Conservation (phyloP, 768 basidiomycete genomes). For the Fomitopsis serialis region DNA sequence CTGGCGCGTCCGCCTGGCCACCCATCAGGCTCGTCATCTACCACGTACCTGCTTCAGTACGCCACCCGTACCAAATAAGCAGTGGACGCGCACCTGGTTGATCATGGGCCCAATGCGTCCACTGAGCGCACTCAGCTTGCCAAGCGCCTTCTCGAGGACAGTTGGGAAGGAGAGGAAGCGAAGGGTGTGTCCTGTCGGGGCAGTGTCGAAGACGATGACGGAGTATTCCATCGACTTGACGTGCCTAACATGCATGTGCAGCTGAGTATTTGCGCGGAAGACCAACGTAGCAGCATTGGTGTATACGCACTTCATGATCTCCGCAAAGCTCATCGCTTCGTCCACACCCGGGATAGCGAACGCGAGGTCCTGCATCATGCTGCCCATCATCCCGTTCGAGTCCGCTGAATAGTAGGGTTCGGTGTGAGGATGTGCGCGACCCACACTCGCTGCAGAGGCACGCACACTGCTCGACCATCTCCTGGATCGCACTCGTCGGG, state of each 20-base stretch:
- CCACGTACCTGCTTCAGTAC: constrained; percentile 61
- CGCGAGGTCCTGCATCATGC: constrained; percentile 99
- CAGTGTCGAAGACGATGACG: constrained; percentile 99
- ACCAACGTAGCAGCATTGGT: too few relatives aligned
- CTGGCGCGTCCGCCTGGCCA: constrained; percentile 81
- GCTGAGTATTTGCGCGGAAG: neutral
- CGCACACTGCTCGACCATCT: constrained; percentile 97
- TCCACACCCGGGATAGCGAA: constrained; percentile 99
- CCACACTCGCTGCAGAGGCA: constrained; percentile 1
- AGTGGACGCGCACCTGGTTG: constrained; percentile 48
- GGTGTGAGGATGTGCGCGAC: neutral
- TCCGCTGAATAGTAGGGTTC: constrained; percentile 49
- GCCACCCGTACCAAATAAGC: constrained; percentile 88
- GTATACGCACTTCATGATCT: constrained; percentile 92
- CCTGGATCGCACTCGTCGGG: constrained; percentile 94
- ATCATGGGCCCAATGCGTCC: constrained; percentile 98
- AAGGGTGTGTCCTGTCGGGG: constrained; percentile 96
- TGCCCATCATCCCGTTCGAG: constrained; percentile 92
- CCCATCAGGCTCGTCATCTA: constrained; percentile 98
- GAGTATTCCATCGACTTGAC: constrained; percentile 99
- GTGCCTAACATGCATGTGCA: constrained; percentile 50
- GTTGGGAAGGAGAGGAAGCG: constrained; percentile 99
- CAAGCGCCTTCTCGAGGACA: constrained; percentile 94
- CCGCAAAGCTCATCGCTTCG: constrained; percentile 99
- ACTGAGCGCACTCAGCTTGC: constrained; percentile 90